Conservation (phyloP, 768 basidiomycete genomes). For the Cyclocybe cylindracea region DNA sequence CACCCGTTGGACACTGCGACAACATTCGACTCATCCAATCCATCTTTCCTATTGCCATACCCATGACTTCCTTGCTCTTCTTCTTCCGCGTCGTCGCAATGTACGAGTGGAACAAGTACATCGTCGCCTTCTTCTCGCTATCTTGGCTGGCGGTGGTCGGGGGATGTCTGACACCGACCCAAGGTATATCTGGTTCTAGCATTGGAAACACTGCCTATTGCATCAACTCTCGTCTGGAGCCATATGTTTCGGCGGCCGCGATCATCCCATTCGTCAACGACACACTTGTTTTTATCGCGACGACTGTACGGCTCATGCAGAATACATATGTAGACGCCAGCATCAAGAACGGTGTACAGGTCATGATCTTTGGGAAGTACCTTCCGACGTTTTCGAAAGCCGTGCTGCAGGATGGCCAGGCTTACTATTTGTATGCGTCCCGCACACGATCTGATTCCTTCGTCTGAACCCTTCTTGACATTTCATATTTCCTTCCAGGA, state of each 20-base stretch:
- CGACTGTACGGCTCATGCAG: slow-evolving; percentile 25
- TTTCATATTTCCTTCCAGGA: background rate
- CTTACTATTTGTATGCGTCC: slow-evolving; percentile 9
- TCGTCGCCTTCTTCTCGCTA: slow-evolving; percentile 22
- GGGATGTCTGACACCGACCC: slow-evolving; percentile 20
- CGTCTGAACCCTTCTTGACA: too few species aligned
- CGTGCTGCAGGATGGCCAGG: slow-evolving; percentile 26
- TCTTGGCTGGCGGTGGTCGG: slow-evolving; percentile 30
- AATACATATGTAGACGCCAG: slow-evolving; percentile 8
- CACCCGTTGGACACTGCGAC: slow-evolving; percentile 15
- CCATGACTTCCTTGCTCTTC: slow-evolving; percentile 25
- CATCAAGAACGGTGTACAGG: slow-evolving; percentile 9
- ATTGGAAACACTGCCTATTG: slow-evolving; percentile 26
- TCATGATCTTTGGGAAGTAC: slow-evolving; percentile 18
- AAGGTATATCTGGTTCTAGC: slow-evolving; percentile 14
- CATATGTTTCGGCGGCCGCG: slow-evolving; percentile 15
- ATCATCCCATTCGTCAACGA: slow-evolving; percentile 25
- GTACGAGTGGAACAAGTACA: slow-evolving; percentile 16
- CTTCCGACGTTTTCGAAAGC: slow-evolving; percentile 24
- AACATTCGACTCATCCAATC: background rate
- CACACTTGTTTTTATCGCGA: slow-evolving; percentile 30
- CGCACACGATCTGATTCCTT: too few species aligned
- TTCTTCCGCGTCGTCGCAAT: slow-evolving; percentile 26
- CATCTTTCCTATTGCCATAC: slow-evolving; percentile 17
- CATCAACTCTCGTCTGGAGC: slow-evolving; percentile 13